Evolutionary conservation across 169 alveolate genomes (phyloP).

Genomic region (Eimeria acervulina): DNA sequence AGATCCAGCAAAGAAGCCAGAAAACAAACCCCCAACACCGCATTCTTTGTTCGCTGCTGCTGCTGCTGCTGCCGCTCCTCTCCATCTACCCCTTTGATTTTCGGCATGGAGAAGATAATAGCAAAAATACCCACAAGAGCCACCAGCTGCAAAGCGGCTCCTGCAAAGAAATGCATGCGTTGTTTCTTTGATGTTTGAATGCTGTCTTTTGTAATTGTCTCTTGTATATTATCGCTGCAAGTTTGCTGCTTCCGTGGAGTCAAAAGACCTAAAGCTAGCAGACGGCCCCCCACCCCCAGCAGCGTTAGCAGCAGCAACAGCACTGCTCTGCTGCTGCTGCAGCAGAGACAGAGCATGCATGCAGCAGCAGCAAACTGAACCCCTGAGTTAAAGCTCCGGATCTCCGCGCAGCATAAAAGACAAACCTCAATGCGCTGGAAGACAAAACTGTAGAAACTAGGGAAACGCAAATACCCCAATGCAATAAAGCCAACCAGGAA

Average conservation of each 20-base stretch:
- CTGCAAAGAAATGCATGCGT: not conserved
- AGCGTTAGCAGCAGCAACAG: not conserved
- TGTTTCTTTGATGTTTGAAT: not conserved
- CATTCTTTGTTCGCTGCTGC: not conserved
- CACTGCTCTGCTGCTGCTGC: slow-evolving; percentile 21
- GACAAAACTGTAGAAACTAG: slow-evolving; percentile 39
- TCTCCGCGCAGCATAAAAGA: not conserved
- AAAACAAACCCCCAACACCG: not conserved
- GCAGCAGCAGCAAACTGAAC: slow-evolving; percentile 2
- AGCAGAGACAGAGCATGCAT: slow-evolving; percentile 23
- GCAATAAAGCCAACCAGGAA: slow-evolving; percentile 11
- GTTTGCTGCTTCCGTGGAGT: not conserved
- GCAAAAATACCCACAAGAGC: slow-evolving; percentile 2
- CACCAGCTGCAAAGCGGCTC: not conserved
- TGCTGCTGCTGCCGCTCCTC: not conserved
- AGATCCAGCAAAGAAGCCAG: not conserved
- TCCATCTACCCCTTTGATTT: not conserved
- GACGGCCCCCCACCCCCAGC: not conserved
- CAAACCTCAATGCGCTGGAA: slow-evolving; percentile 34
- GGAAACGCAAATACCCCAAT: slow-evolving; percentile 4
- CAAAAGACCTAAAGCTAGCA: not conserved
- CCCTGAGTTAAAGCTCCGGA: slow-evolving; percentile 8
- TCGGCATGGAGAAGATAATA: not conserved
- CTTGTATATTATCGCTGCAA: not conserved
- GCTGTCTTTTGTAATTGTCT: not conserved